A percentile compares a stretch with the other conserved stretches of the same genome.
Conservation (phyloP, 2,329 filamentous ascomycete species). For the Penicillium sumatraense region DNA sequence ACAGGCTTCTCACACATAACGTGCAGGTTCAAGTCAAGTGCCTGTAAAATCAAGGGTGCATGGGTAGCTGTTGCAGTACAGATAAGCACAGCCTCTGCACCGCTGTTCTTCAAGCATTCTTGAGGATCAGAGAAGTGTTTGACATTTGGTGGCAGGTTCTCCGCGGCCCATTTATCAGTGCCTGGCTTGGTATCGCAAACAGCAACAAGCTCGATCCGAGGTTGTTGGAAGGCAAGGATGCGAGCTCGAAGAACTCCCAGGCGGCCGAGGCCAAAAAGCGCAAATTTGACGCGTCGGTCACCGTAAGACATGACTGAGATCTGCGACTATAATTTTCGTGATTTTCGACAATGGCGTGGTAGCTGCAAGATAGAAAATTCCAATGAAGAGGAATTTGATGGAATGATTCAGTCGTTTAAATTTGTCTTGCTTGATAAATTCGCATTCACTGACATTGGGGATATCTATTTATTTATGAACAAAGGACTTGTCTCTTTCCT, state of each 20-base stretch:
- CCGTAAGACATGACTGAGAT: constrained; percentile 8
- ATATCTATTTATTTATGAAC: not conserved
- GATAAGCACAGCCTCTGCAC: constrained; percentile 16
- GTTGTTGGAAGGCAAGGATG: constrained; percentile 41
- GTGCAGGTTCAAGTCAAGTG: constrained; percentile 16
- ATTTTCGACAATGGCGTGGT: no score
- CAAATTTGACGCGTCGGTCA: constrained; percentile 13
- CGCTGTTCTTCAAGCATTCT: constrained; percentile 18
- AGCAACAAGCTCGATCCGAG: constrained; percentile 41
- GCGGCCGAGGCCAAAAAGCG: constrained; percentile 19
- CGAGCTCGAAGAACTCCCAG: constrained; percentile 32
- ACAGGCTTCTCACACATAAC: constrained; percentile 22
- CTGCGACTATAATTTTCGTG: not conserved
- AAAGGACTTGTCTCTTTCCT: no score
- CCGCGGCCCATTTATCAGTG: constrained; percentile 36
- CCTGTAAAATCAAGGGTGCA: constrained; percentile 18
- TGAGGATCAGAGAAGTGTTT: constrained; percentile 18
- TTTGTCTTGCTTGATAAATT: no score
- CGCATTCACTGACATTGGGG: not conserved
- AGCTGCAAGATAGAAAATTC: no score
- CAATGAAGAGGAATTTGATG: no score
- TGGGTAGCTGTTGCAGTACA: constrained; percentile 21
- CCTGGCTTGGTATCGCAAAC: constrained; percentile 40
- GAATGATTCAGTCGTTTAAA: no score
- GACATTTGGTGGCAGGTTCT: constrained; percentile 25